These are phyloP conservation scores for Blastobotrys niveus DNA, from an alignment of 1,139 yeast genomes.

Conservation along the genomic window DNA sequence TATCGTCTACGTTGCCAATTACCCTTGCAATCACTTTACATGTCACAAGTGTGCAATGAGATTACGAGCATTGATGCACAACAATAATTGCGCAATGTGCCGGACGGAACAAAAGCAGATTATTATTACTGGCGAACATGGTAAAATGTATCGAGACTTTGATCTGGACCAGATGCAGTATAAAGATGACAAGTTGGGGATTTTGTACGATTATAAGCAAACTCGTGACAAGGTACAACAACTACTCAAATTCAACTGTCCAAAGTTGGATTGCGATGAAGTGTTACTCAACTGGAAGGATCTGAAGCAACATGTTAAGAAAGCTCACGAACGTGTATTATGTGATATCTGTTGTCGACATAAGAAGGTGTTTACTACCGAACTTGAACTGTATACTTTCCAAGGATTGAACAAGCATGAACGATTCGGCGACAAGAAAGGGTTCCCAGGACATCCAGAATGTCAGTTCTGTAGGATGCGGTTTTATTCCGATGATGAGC, in stretches of 20 bases:
- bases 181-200: conserved; percentile 30
- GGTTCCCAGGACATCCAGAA: conserved; percentile 84
- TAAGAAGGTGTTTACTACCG: conserved; percentile 72
- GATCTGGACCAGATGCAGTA: conserved; percentile 33
- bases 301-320: conserved; percentile 59
- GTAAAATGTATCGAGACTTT: conserved; percentile 41
- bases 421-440: conserved; percentile 57
- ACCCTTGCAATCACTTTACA: conserved; percentile 79
- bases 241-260: conserved; percentile 56
- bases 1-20: conserved; percentile 55
- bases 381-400: conserved; percentile 56
- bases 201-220: conserved; percentile 30
- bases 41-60: conserved; percentile 82
- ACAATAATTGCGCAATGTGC: conserved; percentile 74
- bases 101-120: conserved; percentile 55
- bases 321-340: conserved; percentile 44
- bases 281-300: conserved; percentile 47
- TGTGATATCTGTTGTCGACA: conserved; percentile 73
- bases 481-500: conserved; percentile 86
- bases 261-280: conserved; percentile 41
- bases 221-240: conserved; percentile 42
- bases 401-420: conserved; percentile 68
- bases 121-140: conserved; percentile 51
- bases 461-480: conserved; percentile 76
- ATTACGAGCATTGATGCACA: conserved; percentile 73